A percentile compares a stretch with the other conserved stretches of the same genome.
Evolutionary conservation across 2,329 filamentous ascomycete genomes (phyloP).

Genomic region (Scedosporium apiospermum): DNA sequence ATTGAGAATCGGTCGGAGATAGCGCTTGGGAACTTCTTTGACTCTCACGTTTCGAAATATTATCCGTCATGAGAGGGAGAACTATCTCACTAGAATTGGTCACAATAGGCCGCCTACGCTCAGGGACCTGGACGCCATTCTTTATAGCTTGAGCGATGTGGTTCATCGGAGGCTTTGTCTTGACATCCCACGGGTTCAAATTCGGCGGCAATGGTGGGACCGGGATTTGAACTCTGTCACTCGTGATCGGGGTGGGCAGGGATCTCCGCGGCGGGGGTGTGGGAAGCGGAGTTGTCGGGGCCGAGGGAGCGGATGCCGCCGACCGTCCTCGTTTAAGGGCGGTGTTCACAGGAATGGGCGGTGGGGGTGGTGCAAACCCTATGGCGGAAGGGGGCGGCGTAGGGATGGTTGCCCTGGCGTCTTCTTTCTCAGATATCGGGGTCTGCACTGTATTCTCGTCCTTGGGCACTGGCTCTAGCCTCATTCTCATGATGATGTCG

Average conservation of each 20-base stretch:
- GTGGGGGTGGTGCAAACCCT: slow-evolving; percentile 7
- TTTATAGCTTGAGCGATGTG: neutral
- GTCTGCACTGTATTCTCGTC: neutral
- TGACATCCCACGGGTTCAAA: slow-evolving; percentile 32
- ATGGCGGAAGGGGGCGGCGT: slow-evolving; percentile 1
- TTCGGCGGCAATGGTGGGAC: slow-evolving; percentile 19
- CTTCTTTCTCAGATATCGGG: neutral
- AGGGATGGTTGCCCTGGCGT: neutral
- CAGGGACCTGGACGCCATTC: slow-evolving; percentile 13
- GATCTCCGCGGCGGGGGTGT: neutral
- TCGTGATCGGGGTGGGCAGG: neutral
- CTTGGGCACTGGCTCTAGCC: slow-evolving; percentile 26
- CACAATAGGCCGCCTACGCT: slow-evolving; percentile 6
- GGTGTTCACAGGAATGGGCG: neutral
- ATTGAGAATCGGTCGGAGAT: slow-evolving; percentile 12
- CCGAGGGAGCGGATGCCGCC: neutral
- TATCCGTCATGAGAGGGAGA: neutral
- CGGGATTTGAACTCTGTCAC: slow-evolving; percentile 1
- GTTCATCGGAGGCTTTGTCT: slow-evolving; percentile 12
- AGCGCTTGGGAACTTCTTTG: slow-evolving; percentile 9
- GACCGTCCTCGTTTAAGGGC: slow-evolving; percentile 1
- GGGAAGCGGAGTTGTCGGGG: neutral
- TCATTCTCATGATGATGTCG: slow-evolving; percentile 45
- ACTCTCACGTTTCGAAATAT: neutral
- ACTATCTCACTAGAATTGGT: slow-evolving; percentile 3